Percentiles rank a stretch among this genome's conserved stretches.
Evolutionary conservation across 495 filamentous ascomycete genomes (phyloP).

Genomic region (Trichocladium antarcticum): DNA sequence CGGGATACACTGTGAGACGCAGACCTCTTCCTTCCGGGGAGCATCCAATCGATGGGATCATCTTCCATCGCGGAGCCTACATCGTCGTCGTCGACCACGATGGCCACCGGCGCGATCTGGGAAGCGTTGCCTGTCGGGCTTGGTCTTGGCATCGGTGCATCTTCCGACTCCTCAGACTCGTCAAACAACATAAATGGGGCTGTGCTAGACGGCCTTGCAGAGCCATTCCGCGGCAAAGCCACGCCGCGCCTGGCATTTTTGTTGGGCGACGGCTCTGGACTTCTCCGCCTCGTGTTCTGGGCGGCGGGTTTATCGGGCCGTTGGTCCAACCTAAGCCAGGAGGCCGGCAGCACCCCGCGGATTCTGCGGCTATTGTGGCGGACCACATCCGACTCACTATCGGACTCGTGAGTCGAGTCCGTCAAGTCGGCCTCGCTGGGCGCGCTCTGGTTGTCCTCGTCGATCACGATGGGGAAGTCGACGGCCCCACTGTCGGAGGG

Average conservation of each 20-base stretch:
- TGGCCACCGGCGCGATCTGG: background rate
- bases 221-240: constrained; percentile 32
- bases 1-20: constrained; percentile 9
- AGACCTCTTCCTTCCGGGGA: constrained; percentile 30
- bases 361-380: constrained; percentile 44
- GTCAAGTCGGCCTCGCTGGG: constrained; percentile 11
- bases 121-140: background rate
- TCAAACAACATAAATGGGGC: constrained; percentile 35
- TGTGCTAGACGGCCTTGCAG: constrained; percentile 13
- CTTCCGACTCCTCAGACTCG: constrained; percentile 37
- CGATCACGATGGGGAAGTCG: constrained; percentile 9
- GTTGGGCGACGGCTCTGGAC: constrained; percentile 26
- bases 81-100: constrained; percentile 22
- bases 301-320: constrained; percentile 23
- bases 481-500: background rate
- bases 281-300: constrained; percentile 31
- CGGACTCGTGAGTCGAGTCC: constrained; percentile 13
- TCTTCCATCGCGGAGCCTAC: constrained; percentile 40
- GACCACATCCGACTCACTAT: constrained; percentile 36
- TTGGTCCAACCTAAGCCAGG: constrained; percentile 69
- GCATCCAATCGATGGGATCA: constrained; percentile 45
- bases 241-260: constrained; percentile 43
- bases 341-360: constrained; percentile 80
- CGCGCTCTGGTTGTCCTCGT: constrained; percentile 11
- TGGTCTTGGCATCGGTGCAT: constrained; percentile 8